phyloP scores from a whole-genome alignment of 192 early-diverging fungal genomes.

The Coemansia sp. region DNA sequence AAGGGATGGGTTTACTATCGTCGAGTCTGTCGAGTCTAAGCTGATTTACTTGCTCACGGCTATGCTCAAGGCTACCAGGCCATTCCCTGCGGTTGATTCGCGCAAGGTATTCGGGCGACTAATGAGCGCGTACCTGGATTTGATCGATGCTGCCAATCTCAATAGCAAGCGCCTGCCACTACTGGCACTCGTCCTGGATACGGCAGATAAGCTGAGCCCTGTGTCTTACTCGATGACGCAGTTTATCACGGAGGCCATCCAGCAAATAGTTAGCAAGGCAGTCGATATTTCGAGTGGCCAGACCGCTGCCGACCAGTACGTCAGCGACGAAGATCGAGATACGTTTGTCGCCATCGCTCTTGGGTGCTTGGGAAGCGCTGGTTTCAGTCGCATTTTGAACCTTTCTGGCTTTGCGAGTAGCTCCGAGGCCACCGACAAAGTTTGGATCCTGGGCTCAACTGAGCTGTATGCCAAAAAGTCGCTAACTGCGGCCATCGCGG shows the following conservation, averaged over 20 bases:
- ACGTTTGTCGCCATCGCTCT: conserved; percentile 23
- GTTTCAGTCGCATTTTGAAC: conserved; percentile 20
- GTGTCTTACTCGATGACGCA: conserved; percentile 30
- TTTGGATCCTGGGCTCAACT: conserved; percentile 15
- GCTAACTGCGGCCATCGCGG: conserved; percentile 18
- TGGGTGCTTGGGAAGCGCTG: conserved; percentile 20
- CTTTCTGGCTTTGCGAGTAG: conserved; percentile 19
- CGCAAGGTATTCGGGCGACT: conserved; percentile 27
- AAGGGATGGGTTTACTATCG: not conserved
- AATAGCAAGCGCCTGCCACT: conserved; percentile 17
- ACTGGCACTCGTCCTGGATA: conserved; percentile 20
- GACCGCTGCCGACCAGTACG: not conserved
- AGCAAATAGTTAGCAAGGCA: conserved; percentile 15
- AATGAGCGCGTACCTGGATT: conserved; percentile 10
- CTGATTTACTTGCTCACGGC: conserved; percentile 24
- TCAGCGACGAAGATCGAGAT: not conserved
- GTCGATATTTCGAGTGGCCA: not conserved
- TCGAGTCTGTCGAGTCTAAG: conserved; percentile 24
- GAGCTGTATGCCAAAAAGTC: not conserved
- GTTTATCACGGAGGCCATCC: conserved; percentile 22
- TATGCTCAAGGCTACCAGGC: conserved; percentile 20
- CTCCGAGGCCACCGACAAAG: not conserved
- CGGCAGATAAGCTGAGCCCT: conserved; percentile 27
- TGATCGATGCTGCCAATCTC: not conserved
- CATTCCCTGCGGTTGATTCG: conserved; percentile 36